Conservation (phyloP, 2,329 filamentous ascomycete genomes). For the Aplosporella prunicola region DNA sequence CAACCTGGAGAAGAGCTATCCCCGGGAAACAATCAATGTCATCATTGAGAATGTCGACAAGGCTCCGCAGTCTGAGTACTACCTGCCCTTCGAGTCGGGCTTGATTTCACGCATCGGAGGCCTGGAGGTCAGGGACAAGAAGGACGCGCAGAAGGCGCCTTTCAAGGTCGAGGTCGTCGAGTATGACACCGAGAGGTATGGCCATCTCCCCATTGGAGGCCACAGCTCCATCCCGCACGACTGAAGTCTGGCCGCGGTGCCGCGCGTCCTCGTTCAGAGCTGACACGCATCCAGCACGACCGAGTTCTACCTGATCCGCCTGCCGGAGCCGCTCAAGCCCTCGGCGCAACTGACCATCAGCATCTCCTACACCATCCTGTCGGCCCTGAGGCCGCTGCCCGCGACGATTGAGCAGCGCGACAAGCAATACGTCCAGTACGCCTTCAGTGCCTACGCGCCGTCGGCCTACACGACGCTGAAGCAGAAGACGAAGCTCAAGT, state of each 20-base stretch:
- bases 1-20: slow-evolving; percentile 88
- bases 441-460: slow-evolving; percentile 74
- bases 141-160: slow-evolving; percentile 55
- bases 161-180: slow-evolving; percentile 63
- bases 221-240: not conserved
- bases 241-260: not conserved
- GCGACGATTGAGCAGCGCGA: slow-evolving; percentile 74
- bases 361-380: slow-evolving; percentile 75
- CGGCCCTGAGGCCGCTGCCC: slow-evolving; percentile 71
- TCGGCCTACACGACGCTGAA: slow-evolving; percentile 79
- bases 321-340: slow-evolving; percentile 66
- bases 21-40: slow-evolving; percentile 86
- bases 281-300: slow-evolving; percentile 36
- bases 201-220: not conserved
- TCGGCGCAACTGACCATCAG: slow-evolving; percentile 74
- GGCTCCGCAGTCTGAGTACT: slow-evolving; percentile 80
- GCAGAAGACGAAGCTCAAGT: slow-evolving; percentile 96
- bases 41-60: slow-evolving; percentile 79
- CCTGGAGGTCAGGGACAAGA: slow-evolving; percentile 88
- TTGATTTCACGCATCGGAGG: slow-evolving; percentile 71
- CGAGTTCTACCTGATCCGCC: slow-evolving; percentile 73
- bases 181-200: slow-evolving; percentile 45
- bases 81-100: slow-evolving; percentile 70
- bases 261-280: not conserved
- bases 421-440: slow-evolving; percentile 76